Evolutionary conservation across 2,329 filamentous ascomycete species (phyloP).

Genomic region (Penicillium sp.): DNA sequence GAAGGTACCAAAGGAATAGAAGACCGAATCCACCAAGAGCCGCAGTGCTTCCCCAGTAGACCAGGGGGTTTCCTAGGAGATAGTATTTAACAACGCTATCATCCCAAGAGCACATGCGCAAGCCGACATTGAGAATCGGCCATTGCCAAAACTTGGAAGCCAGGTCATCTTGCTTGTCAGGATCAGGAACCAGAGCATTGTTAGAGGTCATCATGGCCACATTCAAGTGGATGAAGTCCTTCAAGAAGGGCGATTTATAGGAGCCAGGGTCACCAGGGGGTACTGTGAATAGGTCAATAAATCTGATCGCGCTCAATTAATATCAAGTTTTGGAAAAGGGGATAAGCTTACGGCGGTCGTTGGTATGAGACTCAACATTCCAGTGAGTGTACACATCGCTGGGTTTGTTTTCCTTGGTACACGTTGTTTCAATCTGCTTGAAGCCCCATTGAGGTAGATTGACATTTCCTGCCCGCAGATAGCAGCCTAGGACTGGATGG

Average conservation of each 20-base stretch:
- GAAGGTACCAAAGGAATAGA: constrained; percentile 75
- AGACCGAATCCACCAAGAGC: constrained; percentile 70
- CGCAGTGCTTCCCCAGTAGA: constrained; percentile 91
- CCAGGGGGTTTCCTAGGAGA: constrained; percentile 89
- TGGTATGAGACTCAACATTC: constrained; percentile 95
- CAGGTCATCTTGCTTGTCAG: constrained; percentile 97
- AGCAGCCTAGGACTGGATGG: constrained; percentile 80
- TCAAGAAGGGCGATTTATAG: constrained; percentile 95
- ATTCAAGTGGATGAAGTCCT: constrained; percentile 96
- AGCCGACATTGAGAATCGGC: constrained; percentile 90
- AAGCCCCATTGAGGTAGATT: constrained; percentile 99
- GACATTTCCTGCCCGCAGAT: constrained; percentile 89
- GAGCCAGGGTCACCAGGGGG: constrained; percentile 83
- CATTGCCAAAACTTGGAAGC: constrained; percentile 98
- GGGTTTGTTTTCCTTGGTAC: constrained; percentile 87
- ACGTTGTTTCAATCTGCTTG: constrained; percentile 98
- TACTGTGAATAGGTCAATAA: constrained; percentile 52
- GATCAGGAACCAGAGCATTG: constrained; percentile 94
- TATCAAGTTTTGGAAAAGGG: constrained; percentile 19
- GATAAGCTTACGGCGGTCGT: constrained; percentile 73
- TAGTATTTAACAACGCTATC: constrained; percentile 97
- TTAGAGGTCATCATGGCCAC: constrained; percentile 99
- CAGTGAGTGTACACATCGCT: constrained; percentile 95
- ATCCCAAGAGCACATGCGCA: constrained; percentile 98
- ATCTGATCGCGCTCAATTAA: background rate